Base-by-base conservation (phyloP, 2,329 filamentous ascomycete genomes). In the Calcarisporium arbuscula region DNA sequence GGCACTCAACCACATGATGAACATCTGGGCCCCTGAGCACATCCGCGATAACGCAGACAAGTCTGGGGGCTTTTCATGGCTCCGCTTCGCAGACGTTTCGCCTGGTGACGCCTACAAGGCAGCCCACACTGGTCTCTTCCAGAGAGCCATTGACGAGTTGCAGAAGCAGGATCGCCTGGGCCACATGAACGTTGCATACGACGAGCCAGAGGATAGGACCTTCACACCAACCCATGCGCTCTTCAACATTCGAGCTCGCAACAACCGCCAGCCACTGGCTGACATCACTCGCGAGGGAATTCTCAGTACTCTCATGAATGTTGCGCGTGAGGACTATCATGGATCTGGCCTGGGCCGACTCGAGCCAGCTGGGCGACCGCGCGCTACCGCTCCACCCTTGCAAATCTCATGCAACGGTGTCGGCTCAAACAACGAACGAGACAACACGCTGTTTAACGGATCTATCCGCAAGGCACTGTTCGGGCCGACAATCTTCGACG, bases 21-120 rank as follows among this genome's bases (percentile, higher is more conserved):
- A 94, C 52, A 80, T 98, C 34, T 98, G 86, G 80, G 77, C 79
- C 2, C 82, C 86, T 0, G 80, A 90, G 32, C 78, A 95, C 48
- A 74, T 95, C 28, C 70, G 72, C 10, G 65, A 77, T 30, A 86
- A 78, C 45, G 60, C 72, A 9, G 65, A 70, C 16, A 70, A 73
- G 1, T 68, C 73, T 32, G 74, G 77, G 11, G 73, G 79, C 3
- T 96, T 96, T 58, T 90, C 89, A 0, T 98, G 88, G 79, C 70
- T 96, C 39, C 80, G 88, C 5, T 95, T 98, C 50, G 77, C 84
- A 4, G 86, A 95, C 48, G 68, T 73, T 1, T 92, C 87, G 11
- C 67, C 80, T 2, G 70, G 71, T 8, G 89, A 96, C 43, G 80
- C 78, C 2, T 84, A 82, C 38, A 68, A 71, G 35, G 73, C 80